Evolutionary conservation across 371 early-diverging fungal genomes (phyloP).

Genomic region (Syncephalastrum sp.): DNA sequence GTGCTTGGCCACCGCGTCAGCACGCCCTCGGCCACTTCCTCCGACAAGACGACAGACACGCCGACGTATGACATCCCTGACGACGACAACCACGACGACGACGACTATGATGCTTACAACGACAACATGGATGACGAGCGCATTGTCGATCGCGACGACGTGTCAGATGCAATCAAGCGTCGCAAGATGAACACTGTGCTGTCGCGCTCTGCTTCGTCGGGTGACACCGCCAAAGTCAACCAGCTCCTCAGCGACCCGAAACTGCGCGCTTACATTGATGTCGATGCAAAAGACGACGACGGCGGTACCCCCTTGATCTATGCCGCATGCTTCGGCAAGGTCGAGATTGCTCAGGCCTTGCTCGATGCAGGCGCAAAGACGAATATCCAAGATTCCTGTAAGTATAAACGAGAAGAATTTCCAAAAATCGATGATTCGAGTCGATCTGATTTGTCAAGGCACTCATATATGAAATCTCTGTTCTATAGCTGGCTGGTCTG

Average conservation of each 20-base stretch:
- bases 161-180: constrained; percentile 44
- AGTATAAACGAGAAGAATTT: constrained; percentile 37
- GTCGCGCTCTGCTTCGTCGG: constrained; percentile 71
- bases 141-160: constrained; percentile 12
- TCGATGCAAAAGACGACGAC: constrained; percentile 80
- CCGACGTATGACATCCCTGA: constrained; percentile 12
- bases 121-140: constrained; percentile 9
- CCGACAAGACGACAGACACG: constrained; percentile 15
- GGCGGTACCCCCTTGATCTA: constrained; percentile 84
- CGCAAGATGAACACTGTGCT: constrained; percentile 49
- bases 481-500: constrained; percentile 82
- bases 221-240: constrained; percentile 91
- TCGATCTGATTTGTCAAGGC: neutral
- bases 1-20: constrained; percentile 33
- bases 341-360: constrained; percentile 63
- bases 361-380: constrained; percentile 74
- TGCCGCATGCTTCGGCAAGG: constrained; percentile 86
- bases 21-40: constrained; percentile 16
- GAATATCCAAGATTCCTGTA: constrained; percentile 77
- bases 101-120: constrained; percentile 1
- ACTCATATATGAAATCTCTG: neutral
- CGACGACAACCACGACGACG: constrained; percentile 13
- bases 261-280: constrained; percentile 64
- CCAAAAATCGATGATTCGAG: constrained; percentile 2
- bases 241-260: constrained; percentile 53